Evolutionary conservation across 148 eudicot genomes (phyloP).

Genomic region (Fagopyrum esculentum): DNA sequence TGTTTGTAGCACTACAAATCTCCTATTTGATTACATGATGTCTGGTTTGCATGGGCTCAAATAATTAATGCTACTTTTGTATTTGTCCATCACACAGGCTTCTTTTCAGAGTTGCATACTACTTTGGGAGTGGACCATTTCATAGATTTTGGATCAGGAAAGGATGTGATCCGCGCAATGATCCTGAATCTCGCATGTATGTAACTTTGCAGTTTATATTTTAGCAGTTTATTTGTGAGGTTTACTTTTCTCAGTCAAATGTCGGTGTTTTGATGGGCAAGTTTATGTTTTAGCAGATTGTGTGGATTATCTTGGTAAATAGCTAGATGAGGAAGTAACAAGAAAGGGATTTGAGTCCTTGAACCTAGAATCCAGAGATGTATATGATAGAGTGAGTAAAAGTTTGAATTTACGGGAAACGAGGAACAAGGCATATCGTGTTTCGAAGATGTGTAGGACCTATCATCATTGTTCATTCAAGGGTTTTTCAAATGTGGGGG

Average conservation of each 20-base stretch:
- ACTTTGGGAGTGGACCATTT: slow-evolving; percentile 91
- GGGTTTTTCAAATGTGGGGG: no score
- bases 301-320: no score
- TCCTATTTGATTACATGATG: not conserved
- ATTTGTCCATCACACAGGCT: slow-evolving; percentile 42
- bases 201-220: slow-evolving; percentile 14
- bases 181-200: slow-evolving; percentile 93
- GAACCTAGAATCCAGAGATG: no score
- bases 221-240: not conserved
- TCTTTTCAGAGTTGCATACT: slow-evolving; percentile 76
- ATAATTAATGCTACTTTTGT: not conserved
- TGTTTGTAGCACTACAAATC: not conserved
- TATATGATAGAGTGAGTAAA: no score
- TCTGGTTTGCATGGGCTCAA: not conserved
- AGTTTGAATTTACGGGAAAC: no score
- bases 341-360: no score
- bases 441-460: no score
- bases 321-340: no score
- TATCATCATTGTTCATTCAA: no score
- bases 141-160: slow-evolving; percentile 87
- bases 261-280: no score
- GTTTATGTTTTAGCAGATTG: no score
- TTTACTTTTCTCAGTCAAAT: not conserved
- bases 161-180: slow-evolving; percentile 98
- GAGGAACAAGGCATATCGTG: no score